A percentile compares a stretch with the other conserved stretches of the same genome.
Evolutionary conservation across 306 rosid genomes (phyloP).

Genomic region (Fragaria nilgerrensis): DNA sequence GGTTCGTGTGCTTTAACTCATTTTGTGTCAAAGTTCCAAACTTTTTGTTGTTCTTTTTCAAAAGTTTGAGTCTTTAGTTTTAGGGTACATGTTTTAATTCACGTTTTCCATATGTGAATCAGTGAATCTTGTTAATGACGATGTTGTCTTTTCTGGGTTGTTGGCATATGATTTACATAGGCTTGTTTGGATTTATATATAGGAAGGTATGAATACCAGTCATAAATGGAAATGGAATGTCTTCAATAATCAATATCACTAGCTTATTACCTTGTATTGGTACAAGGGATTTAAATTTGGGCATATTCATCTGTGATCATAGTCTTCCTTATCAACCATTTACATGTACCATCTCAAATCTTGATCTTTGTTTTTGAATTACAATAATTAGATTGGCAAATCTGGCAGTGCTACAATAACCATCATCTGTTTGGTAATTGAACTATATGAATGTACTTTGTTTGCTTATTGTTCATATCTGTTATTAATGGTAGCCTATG

Average conservation of each 20-base stretch:
- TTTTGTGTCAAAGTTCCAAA: constrained; percentile 1
- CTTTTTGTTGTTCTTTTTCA: background rate
- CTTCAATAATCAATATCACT: too few species aligned
- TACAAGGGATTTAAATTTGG: background rate
- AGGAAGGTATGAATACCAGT: background rate
- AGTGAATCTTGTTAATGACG: constrained; percentile 3
- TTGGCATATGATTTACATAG: background rate
- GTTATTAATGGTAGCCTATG: background rate
- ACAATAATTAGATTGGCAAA: background rate
- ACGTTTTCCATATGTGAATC: constrained; percentile 5
- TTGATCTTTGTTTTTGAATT: background rate
- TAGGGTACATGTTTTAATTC: background rate
- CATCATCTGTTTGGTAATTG: background rate
- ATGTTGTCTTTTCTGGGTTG: constrained; percentile 16
- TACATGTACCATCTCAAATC: background rate
- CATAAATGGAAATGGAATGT: background rate
- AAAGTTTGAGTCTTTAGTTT: background rate
- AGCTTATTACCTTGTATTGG: background rate
- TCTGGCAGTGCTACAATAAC: background rate
- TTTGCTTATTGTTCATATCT: background rate
- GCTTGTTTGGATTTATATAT: background rate
- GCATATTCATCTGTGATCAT: background rate
- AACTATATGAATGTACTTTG: background rate
- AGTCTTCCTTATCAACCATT: background rate
- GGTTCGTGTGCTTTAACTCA: background rate